These are phyloP conservation scores for Didymellaceae sp. DNA, from an alignment of 2,329 filamentous ascomycete genomes.

Conservation along the genomic window DNA sequence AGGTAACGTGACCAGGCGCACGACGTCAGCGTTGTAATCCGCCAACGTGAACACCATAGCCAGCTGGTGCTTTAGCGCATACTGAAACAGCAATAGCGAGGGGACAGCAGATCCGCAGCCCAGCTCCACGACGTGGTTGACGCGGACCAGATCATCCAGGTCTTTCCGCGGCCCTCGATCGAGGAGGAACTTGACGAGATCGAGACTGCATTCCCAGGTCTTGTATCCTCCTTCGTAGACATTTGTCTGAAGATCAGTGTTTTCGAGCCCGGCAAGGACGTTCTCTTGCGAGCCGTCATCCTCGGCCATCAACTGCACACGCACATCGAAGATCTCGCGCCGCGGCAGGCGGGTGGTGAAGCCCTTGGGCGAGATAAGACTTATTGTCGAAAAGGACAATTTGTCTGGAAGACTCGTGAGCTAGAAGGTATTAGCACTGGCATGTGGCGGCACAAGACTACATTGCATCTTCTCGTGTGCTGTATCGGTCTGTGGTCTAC, in stretches of 20 bases:
- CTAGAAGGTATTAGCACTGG: constrained; percentile 42
- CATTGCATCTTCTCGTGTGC: no score
- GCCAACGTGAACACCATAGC: constrained; percentile 69
- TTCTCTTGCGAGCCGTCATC: constrained; percentile 50
- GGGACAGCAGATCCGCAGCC: constrained; percentile 81
- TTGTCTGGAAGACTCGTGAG: constrained; percentile 71
- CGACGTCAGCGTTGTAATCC: constrained; percentile 80
- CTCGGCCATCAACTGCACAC: constrained; percentile 80
- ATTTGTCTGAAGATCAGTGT: constrained; percentile 78
- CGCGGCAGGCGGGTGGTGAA: constrained; percentile 66
- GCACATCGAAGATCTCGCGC: constrained; percentile 81
- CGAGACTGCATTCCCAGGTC: constrained; percentile 86
- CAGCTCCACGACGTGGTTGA: constrained; percentile 64
- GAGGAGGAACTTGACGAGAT: constrained; percentile 71
- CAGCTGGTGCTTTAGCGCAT: constrained; percentile 56
- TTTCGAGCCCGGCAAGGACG: constrained; percentile 45
- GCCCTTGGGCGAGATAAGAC: constrained; percentile 66
- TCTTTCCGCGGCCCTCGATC: constrained; percentile 58
- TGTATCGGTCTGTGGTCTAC: no score
- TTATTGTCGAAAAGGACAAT: constrained; percentile 70
- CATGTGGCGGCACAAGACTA: no score
- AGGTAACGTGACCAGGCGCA: constrained; percentile 79
- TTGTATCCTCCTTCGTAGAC: constrained; percentile 90
- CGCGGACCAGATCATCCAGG: constrained; percentile 56
- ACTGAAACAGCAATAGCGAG: constrained; percentile 73